These are phyloP conservation scores for Hydrangea macrophylla DNA, from an alignment of 148 eudicot genomes.

Conservation along the genomic window DNA sequence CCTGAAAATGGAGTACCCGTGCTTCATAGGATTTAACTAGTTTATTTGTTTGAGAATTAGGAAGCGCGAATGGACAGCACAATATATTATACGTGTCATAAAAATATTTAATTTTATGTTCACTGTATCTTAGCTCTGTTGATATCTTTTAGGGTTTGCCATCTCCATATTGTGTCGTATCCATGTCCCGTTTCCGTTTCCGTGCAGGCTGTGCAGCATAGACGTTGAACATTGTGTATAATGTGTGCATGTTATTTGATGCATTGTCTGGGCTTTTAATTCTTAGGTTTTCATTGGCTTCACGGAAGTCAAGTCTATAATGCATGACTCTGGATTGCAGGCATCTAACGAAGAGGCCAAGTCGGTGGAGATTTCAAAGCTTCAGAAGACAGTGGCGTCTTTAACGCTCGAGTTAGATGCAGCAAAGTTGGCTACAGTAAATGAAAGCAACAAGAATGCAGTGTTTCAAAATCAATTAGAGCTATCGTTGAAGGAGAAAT, in stretches of 20 bases:
- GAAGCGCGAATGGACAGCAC: no score
- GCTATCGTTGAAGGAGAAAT: constrained; percentile 60
- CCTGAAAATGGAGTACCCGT: no score
- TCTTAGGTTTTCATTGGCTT: not conserved
- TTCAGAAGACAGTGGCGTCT: constrained; percentile 60
- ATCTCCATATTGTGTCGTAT: no score
- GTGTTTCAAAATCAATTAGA: constrained; percentile 62
- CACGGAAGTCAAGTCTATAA: not conserved
- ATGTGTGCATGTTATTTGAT: not conserved
- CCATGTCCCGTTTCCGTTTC: no score
- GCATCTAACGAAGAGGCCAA: constrained; percentile 81
- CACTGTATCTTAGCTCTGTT: no score
- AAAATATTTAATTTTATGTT: no score
- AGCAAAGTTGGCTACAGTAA: constrained; percentile 69
- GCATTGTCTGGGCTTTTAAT: not conserved
- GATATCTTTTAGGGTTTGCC: no score
- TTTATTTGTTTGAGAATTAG: no score
- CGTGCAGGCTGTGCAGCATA: no score
- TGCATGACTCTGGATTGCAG: constrained; percentile 37
- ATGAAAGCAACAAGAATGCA: constrained; percentile 60
- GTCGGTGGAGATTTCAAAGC: constrained; percentile 63
- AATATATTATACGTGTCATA: no score
- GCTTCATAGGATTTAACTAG: no score
- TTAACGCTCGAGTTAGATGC: constrained; percentile 65
- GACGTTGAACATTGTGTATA: not conserved